Evolutionary conservation across 2,329 filamentous ascomycete genomes (phyloP).

Genomic region (Pseudogymnoascus sp.): DNA sequence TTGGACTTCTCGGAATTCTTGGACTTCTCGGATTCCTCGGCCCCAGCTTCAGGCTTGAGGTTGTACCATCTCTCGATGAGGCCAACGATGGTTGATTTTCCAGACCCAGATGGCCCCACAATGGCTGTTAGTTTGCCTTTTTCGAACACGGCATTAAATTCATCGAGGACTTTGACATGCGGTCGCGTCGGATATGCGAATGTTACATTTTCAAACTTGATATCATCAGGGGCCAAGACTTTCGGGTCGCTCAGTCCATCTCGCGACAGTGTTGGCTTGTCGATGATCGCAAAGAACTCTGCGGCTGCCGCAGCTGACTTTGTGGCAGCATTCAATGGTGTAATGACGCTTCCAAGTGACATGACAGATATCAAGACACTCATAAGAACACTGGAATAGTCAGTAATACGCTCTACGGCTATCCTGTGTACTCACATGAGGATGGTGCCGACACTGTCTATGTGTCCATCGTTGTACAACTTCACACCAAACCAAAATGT

Average conservation of each 20-base stretch:
- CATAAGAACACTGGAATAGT: conserved; percentile 28
- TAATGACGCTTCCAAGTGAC: conserved; percentile 48
- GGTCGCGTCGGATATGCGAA: conserved; percentile 66
- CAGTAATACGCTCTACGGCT: background rate
- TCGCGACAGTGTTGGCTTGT: conserved; percentile 29
- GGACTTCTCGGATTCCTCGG: conserved; percentile 28
- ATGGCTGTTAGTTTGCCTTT: conserved; percentile 64
- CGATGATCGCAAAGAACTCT: conserved; percentile 31
- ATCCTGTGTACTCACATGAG: conserved; percentile 38
- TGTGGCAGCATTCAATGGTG: conserved; percentile 45
- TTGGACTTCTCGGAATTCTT: too few relatives aligned
- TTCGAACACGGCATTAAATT: conserved; percentile 49
- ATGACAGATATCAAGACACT: conserved; percentile 51
- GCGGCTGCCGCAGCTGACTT: conserved; percentile 31
- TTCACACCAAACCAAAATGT: conserved; percentile 57
- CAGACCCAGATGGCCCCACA: conserved; percentile 63
- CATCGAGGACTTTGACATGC: conserved; percentile 54
- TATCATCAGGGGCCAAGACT: conserved; percentile 43
- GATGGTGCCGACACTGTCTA: conserved; percentile 44
- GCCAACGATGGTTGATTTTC: conserved; percentile 67
- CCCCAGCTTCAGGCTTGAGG: conserved; percentile 43
- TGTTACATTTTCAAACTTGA: conserved; percentile 54
- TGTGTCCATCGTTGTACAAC: conserved; percentile 37
- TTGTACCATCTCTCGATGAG: conserved; percentile 67
- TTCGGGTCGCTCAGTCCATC: conserved; percentile 40